Conservation (phyloP, 805 yeast species). For the Komagataella ulmi region DNA sequence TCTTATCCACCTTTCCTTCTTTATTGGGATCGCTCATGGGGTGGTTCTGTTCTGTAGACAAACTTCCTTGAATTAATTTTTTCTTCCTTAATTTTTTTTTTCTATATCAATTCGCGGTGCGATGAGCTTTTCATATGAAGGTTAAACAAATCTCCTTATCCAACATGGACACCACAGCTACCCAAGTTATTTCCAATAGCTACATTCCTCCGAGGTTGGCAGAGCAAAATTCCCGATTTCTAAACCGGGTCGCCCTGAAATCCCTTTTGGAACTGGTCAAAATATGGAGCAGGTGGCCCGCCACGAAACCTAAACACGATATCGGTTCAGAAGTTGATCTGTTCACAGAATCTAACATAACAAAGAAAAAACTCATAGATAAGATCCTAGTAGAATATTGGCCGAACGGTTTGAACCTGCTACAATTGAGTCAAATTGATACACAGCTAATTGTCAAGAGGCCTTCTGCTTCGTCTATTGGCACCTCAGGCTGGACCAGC, state of each 20-base stretch:
- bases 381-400: conserved; percentile 35
- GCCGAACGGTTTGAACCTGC: conserved; percentile 41
- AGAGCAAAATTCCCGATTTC: conserved; percentile 10
- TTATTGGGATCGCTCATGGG: not conserved
- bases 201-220: conserved; percentile 17
- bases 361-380: conserved; percentile 25
- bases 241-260: conserved; percentile 13
- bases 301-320: conserved; percentile 14
- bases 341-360: conserved; percentile 7
- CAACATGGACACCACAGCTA: not conserved
- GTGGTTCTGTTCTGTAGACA: not conserved
- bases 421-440: conserved; percentile 62
- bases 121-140: not conserved
- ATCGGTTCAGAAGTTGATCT: conserved; percentile 9
- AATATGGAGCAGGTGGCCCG: conserved; percentile 18
- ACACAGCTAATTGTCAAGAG: conserved; percentile 50
- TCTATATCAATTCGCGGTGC: conserved; percentile 1
- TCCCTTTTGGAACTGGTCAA: conserved; percentile 17
- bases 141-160: not conserved
- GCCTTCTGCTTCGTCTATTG: conserved; percentile 23
- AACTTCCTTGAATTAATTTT: not conserved
- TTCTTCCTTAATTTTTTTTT: not conserved
- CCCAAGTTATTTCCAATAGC: conserved; percentile 20
- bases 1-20: conserved; percentile 30
- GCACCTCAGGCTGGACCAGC: conserved; percentile 26